Percentiles rank a stretch among this genome's conserved stretches.
phyloP scores from a whole-genome alignment of 83 land plant species.

The Diphasiastrum complanatum region DNA sequence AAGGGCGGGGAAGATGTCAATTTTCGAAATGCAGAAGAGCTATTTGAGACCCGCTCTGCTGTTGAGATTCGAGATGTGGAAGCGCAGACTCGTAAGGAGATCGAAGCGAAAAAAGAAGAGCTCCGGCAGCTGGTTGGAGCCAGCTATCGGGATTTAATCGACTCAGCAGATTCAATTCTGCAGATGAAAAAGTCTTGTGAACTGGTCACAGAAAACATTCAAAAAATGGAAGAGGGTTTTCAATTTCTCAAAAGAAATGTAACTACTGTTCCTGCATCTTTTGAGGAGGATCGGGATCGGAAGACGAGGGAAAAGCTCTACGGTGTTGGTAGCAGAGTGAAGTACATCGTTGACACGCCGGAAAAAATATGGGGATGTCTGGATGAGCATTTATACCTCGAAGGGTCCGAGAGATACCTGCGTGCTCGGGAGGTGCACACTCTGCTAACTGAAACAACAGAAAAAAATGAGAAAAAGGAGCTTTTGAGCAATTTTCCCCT shows the following conservation, averaged over 20 bases:
- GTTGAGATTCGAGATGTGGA: slow-evolving; percentile 89
- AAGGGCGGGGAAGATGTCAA: slow-evolving; percentile 27
- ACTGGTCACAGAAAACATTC: slow-evolving; percentile 59
- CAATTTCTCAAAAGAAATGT: slow-evolving; percentile 31
- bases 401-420: slow-evolving; percentile 69
- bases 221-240: slow-evolving; percentile 43
- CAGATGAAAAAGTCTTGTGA: slow-evolving; percentile 58
- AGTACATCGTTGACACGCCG: slow-evolving; percentile 90
- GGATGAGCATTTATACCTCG: slow-evolving; percentile 93
- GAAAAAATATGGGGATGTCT: slow-evolving; percentile 99
- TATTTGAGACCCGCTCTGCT: slow-evolving; percentile 75
- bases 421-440: slow-evolving; percentile 70
- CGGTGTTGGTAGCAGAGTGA: slow-evolving; percentile 70
- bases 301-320: slow-evolving; percentile 43
- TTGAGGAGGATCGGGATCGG: slow-evolving; percentile 24
- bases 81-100: slow-evolving; percentile 58
- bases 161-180: slow-evolving; percentile 89
- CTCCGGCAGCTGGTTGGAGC: slow-evolving; percentile 87
- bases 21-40: slow-evolving; percentile 75
- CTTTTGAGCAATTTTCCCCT: slow-evolving; percentile 51
- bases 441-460: slow-evolving; percentile 13
- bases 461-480: slow-evolving; percentile 20
- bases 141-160: slow-evolving; percentile 94
- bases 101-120: slow-evolving; percentile 76
- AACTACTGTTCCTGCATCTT: slow-evolving; percentile 11